Base-by-base conservation (phyloP, 495 filamentous ascomycete species). In the Podospora comata region DNA sequence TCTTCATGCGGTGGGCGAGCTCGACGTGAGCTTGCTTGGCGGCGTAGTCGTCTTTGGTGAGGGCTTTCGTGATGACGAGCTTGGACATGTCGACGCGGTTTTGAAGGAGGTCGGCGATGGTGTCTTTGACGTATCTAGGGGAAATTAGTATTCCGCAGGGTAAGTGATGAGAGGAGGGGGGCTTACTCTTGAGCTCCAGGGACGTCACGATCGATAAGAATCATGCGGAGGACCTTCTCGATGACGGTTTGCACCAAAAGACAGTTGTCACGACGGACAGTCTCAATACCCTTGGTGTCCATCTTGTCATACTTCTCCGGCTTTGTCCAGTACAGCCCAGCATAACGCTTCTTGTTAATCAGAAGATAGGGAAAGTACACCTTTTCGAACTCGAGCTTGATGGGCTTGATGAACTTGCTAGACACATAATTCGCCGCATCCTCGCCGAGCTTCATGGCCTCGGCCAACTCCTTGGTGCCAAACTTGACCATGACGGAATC, bases 401-500 rank as follows among this genome's bases (percentile, higher is more conserved):
- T 99, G 5, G 95, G 95, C 71, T 90, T 93, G 77, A 93, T 81
- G 79, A 99, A 99, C 75, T 97, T 97, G 26, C 85, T 82, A 0
- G 94, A 97, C 5, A 99, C 95, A 70, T 78, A 95, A 28, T 88
- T 83, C 4, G 95, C 89, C 2, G 95, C 95, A 75, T 99, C 93
- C 74, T 96, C 83, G 4, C 95, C 95, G 34, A 98, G 86, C 76
- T 94, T 93, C 96, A 99, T 98, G 23, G 93, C 89, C 28, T 92
- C 89, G 13, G 86, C 86, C 15, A 98, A 82, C 55, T 97, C 92
- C 13, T 83, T 87, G 4, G 92, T 91, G 15, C 95, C 95, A 73
- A 99, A 99, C 73, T 97, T 98, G 44, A 99, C 95, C 95, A 99
- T 99, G 77, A 99, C 95, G 6, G 95, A 99, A 83, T 99, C 95